Evolutionary conservation across 2,329 filamentous ascomycete genomes (phyloP), one percentile per base, ranked within the genome.

Genomic region (Helotiales sp.): DNA sequence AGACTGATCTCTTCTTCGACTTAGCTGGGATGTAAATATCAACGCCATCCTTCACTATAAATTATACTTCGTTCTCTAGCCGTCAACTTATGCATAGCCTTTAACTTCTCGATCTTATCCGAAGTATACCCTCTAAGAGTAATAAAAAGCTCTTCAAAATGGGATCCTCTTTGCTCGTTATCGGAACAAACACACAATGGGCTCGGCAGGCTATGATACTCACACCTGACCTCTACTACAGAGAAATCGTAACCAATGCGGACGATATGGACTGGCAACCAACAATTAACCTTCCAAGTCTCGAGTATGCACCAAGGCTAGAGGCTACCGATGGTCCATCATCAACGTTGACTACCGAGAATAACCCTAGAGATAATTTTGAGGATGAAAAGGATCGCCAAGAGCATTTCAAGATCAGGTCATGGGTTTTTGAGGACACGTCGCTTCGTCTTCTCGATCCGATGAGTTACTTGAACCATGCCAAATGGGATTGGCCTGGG

Each of bases 151-250:
- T n/a, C n/a, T n/a, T n/a, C n/a, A n/a, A n/a, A 62, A n/a, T 66
- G 64, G 64, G 32, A 30, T 1, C 64, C 64, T 28, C 58, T 50
- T 1, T 43, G 15, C 37, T 66, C 13, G 20, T 57, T 6, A 30
- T 61, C n/a, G 64, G 64, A 5, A 55, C 64, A 10, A 13, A 32
- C 2, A 32, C 13, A 2, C 58, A 61, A 22, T 66, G 64, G 64
- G 49, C 49, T 22, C 13, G 8, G 6, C 22, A 30, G 11, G 30
- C 52, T 37, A 4, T 37, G 10, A 20, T 11, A 15, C 10, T n/a
- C n/a, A n/a, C n/a, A n/a, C n/a, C n/a, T n/a, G n/a, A n/a, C n/a
- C n/a, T n/a, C n/a, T n/a, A n/a, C n/a, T n/a, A n/a, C n/a, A n/a
- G n/a, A n/a, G n/a, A n/a, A n/a, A n/a, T n/a, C n/a, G n/a, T n/a